Evolutionary conservation across 352 stramenopile species (phyloP).

Genomic region (Phytophthora constricta): DNA sequence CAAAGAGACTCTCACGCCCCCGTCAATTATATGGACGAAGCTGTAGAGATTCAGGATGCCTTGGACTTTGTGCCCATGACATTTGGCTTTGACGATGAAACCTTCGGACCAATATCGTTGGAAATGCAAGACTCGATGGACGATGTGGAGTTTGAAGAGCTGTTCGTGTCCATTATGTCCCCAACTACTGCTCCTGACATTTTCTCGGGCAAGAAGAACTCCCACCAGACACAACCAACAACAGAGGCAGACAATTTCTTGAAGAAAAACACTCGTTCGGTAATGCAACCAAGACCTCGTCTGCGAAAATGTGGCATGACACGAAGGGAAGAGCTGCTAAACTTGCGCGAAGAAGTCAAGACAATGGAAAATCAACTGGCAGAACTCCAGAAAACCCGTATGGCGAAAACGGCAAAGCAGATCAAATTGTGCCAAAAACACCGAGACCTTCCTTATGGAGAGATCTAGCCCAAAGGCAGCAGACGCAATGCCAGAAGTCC

Average conservation of each 20-base stretch:
- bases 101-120: too few relatives aligned
- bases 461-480: conserved; percentile 17
- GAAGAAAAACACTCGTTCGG: not conserved
- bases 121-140: too few relatives aligned
- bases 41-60: not conserved
- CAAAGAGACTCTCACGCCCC: too few relatives aligned
- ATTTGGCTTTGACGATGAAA: not conserved
- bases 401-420: too few relatives aligned
- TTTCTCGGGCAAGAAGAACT: too few relatives aligned
- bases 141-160: too few relatives aligned
- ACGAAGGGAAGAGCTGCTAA: not conserved
- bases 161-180: too few relatives aligned
- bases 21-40: too few relatives aligned
- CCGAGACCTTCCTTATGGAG: conserved; percentile 4
- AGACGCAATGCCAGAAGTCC: conserved; percentile 2
- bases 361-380: not conserved
- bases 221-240: too few relatives aligned
- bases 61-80: not conserved
- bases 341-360: not conserved
- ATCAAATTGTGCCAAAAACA: not conserved
- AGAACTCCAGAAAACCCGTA: not conserved
- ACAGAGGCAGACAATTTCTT: too few relatives aligned
- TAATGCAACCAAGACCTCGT: not conserved
- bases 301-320: not conserved
- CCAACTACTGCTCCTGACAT: too few relatives aligned